phyloP scores from a whole-genome alignment of 768 basidiomycete species.

The Glaciozyma martinii region DNA sequence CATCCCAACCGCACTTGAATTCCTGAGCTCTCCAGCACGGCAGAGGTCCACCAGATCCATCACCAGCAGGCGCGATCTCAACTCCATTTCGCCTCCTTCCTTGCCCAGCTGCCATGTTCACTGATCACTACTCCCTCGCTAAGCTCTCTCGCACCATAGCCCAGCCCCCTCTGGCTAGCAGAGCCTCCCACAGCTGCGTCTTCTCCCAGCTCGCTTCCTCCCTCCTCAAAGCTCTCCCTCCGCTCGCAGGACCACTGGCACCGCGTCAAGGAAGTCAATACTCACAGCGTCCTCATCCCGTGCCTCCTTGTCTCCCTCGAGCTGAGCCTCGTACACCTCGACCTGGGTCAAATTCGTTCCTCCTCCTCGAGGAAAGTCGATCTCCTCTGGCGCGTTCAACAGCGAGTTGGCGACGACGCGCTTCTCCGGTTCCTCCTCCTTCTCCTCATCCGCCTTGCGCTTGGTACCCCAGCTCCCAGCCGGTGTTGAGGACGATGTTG shows the following conservation, averaged over 20 bases:
- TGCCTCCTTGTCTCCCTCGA: conserved; percentile 77
- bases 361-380: conserved; percentile 78
- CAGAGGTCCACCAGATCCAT: too few relatives aligned
- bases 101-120: neutral
- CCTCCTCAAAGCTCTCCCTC: conserved; percentile 30
- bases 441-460: neutral
- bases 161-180: too few relatives aligned
- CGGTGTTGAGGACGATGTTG: neutral
- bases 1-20: too few relatives aligned
- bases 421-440: conserved; percentile 24
- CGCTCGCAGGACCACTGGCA: conserved; percentile 21
- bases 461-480: conserved; percentile 6
- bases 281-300: conserved; percentile 54
- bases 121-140: conserved; percentile 37
- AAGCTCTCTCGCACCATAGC: too few relatives aligned
- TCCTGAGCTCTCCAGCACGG: too few relatives aligned
- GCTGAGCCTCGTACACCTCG: conserved; percentile 74
- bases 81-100: too few relatives aligned
- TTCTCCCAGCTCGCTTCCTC: conserved; percentile 47
- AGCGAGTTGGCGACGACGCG: conserved; percentile 6
- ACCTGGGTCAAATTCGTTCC: conserved; percentile 78
- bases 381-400: conserved; percentile 29
- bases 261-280: neutral
- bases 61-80: too few relatives aligned
- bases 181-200: too few relatives aligned